A percentile compares a stretch with the other conserved stretches of the same genome.
Conservation (phyloP, 495 filamentous ascomycete species). For the Melanomma pulvis-pyrius region DNA sequence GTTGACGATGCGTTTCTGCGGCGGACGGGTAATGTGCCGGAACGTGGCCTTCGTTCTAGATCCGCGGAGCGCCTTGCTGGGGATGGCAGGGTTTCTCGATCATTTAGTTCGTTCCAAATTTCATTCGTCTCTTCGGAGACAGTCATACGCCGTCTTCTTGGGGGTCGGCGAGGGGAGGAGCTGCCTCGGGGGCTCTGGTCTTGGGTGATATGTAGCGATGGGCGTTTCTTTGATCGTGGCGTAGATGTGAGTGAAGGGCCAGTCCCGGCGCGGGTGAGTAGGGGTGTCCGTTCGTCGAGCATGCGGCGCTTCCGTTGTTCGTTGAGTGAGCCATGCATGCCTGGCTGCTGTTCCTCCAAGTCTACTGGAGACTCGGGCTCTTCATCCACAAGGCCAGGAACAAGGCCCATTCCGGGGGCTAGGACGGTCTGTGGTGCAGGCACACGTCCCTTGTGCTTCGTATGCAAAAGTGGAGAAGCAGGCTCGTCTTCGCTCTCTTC, state of each 20-base stretch:
- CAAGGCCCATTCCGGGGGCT: constrained; percentile 69
- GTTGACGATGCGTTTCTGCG: constrained; percentile 8
- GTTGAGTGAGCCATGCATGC: constrained; percentile 16
- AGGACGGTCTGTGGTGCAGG: constrained; percentile 63
- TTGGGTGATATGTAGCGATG: constrained; percentile 17
- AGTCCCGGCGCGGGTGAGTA: constrained; percentile 31
- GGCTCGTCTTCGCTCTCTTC: constrained; percentile 62
- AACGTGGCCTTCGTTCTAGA: constrained; percentile 29
- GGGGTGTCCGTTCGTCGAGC: constrained; percentile 32
- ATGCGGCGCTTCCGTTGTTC: constrained; percentile 26
- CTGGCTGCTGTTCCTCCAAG: constrained; percentile 48
- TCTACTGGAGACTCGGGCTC: constrained; percentile 53
- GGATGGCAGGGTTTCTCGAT: constrained; percentile 32
- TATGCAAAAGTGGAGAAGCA: constrained; percentile 7
- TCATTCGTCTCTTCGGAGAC: constrained; percentile 36
- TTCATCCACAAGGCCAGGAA: constrained; percentile 50
- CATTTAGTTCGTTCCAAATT: constrained; percentile 48
- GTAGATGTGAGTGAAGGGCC: constrained; percentile 6
- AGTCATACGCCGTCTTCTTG: constrained; percentile 35
- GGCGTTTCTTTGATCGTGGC: constrained; percentile 30
- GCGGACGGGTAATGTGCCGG: constrained; percentile 31
- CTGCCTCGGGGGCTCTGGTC: constrained; percentile 14
- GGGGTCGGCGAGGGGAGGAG: constrained; percentile 26
- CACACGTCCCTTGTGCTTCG: constrained; percentile 42
- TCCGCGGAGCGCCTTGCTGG: constrained; percentile 31